Evolutionary conservation across 495 filamentous ascomycete genomes (phyloP).

Genomic region (Annulohypoxylon maeteangense): DNA sequence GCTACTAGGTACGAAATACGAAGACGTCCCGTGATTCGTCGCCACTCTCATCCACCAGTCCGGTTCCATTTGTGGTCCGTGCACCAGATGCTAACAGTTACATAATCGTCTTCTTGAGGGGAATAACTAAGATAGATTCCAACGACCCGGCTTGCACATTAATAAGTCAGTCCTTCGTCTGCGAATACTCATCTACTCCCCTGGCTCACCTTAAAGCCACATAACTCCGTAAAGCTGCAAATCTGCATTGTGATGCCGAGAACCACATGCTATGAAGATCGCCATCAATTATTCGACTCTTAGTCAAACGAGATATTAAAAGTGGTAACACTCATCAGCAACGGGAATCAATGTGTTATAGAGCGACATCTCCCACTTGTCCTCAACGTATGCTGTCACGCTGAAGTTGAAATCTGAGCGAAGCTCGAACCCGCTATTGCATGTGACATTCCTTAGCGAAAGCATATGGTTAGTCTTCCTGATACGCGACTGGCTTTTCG

Average conservation of each 20-base stretch:
- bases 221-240: conserved; percentile 6
- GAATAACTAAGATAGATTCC: conserved; percentile 32
- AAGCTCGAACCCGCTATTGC: conserved; percentile 34
- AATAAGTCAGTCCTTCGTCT: conserved; percentile 3
- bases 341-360: conserved; percentile 36
- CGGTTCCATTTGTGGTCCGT: not conserved
- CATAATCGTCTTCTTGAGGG: conserved; percentile 29
- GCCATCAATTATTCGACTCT: not conserved
- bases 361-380: conserved; percentile 23
- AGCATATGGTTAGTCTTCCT: conserved; percentile 32
- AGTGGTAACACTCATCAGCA: conserved; percentile 33
- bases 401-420: conserved; percentile 39
- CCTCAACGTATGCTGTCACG: conserved; percentile 27
- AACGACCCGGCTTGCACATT: conserved; percentile 3
- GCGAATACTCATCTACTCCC: conserved; percentile 13
- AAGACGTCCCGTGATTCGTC: conserved; percentile 8
- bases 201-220: conserved; percentile 8
- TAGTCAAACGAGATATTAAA: conserved; percentile 12
- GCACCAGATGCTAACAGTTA: conserved; percentile 16
- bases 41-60: conserved; percentile 14
- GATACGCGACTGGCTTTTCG: conserved; percentile 33
- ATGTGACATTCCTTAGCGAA: conserved; percentile 35
- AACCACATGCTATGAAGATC: not conserved
- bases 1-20: conserved; percentile 20
- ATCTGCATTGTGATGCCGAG: conserved; percentile 1